Evolutionary conservation across 106 monocot genomes (phyloP).

Genomic region (Dendrobium catenatum): DNA sequence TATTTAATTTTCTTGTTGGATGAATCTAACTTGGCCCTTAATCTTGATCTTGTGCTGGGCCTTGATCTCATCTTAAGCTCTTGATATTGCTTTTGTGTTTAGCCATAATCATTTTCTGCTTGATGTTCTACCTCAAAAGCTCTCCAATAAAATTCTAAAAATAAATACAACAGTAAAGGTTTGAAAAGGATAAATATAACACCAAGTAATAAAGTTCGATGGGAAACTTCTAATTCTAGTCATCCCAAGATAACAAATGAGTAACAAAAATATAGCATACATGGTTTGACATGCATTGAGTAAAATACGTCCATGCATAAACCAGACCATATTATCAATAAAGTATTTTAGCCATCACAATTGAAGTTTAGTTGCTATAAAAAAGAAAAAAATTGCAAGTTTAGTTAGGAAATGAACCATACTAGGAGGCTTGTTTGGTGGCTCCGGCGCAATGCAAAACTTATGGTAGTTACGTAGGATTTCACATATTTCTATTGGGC

Average conservation of each 20-base stretch:
- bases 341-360: neutral
- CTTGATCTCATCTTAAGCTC: too few species aligned
- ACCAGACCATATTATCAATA: neutral
- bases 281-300: neutral
- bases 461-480: slow-evolving; percentile 72
- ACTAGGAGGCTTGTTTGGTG: slow-evolving; percentile 86
- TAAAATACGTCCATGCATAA: neutral
- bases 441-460: slow-evolving; percentile 73
- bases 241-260: neutral
- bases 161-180: neutral
- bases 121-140: neutral
- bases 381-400: neutral
- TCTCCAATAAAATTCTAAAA: neutral
- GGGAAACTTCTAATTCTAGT: neutral
- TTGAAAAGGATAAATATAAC: neutral
- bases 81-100: too few species aligned
- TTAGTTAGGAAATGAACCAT: slow-evolving; percentile 12
- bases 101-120: too few species aligned
- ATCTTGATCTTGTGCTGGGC: too few species aligned
- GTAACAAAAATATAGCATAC: neutral
- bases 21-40: too few species aligned
- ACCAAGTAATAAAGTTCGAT: neutral
- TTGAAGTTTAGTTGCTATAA: neutral
- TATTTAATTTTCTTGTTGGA: too few species aligned
- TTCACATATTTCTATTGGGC: slow-evolving; percentile 93